Base-by-base conservation (phyloP, 148 eudicot species). In the Pharnaceum exiguum region DNA sequence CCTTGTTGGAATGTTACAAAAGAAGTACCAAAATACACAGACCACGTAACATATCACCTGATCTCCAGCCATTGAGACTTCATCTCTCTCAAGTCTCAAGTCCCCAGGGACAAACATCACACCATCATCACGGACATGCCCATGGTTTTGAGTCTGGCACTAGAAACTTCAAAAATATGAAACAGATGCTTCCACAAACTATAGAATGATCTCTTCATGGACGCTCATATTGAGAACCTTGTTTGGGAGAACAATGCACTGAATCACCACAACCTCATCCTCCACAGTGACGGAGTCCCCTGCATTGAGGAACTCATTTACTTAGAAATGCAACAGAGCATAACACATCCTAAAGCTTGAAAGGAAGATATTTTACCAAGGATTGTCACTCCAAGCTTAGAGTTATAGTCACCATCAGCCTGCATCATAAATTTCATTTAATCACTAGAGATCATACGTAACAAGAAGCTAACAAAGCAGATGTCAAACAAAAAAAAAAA, bases 271-370 rank as follows among this genome's bases (percentile, higher is more conserved):
- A 55, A 87, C 90, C 65, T 87, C 95, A 28, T 87, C 95, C 77
- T 87, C 95, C 27, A 87, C 90, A 4, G 70, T 60, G 55, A 86
- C 97, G 0, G 90, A 74, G 62, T 89, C 97, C 50, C 97, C 97
- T 89, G 79, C 63, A 74, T 66, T 11, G 33, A 22, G 12, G 25
- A n/a, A 17, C 2, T 22, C 18, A 11, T 46, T 60, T 61, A 47
- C 39, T 55, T 19, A 32, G 5, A 54, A 45, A 6, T 16, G 15
- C 17, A 23, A 29, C 21, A 29, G 24, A 57, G n/a, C 10, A 35
- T 7, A 51, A 22, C 38, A 33, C 21, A 16, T 19, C 9, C 15
- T 0, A 43, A 43, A 48, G 9, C 32, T 17, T 21, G 15, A 2
- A 36, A 37, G 44, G 17, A 55, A 27, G 21, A 29, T 28, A 53